These are phyloP conservation scores for Podaxis mareebaensis DNA, from an alignment of 768 basidiomycete genomes.

Conservation along the genomic window DNA sequence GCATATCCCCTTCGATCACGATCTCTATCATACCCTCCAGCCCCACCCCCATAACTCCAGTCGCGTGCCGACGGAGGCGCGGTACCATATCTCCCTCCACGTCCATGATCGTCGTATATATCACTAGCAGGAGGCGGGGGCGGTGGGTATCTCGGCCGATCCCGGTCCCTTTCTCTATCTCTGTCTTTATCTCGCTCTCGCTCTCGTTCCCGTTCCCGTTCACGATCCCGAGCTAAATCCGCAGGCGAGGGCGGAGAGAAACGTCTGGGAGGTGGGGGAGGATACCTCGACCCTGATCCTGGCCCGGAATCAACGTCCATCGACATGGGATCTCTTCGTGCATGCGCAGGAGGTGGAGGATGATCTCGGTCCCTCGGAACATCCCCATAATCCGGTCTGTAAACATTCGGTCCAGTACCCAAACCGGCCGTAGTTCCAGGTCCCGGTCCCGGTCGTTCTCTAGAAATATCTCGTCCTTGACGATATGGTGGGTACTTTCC, in stretches of 20 bases:
- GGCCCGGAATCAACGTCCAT: conserved; percentile 28
- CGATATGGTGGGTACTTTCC: conserved; percentile 9
- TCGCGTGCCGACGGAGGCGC: conserved; percentile 29
- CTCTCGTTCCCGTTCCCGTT: conserved; percentile 4
- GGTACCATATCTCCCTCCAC: not conserved
- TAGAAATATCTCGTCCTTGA: conserved; percentile 27
- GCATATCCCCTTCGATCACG: conserved; percentile 32
- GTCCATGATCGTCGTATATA: conserved; percentile 11
- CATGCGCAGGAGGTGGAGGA: not conserved
- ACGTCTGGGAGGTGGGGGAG: conserved; percentile 22
- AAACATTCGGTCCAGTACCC: conserved; percentile 25
- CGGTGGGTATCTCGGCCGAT: conserved; percentile 8
- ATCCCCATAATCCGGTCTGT: conserved; percentile 42
- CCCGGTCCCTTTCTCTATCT: conserved; percentile 2
- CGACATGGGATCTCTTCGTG: conserved; percentile 20
- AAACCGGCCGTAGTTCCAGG: conserved; percentile 5
- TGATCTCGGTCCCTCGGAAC: conserved; percentile 39
- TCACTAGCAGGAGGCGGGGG: conserved; percentile 5
- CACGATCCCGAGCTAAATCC: conserved; percentile 33
- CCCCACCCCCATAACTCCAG: conserved; percentile 20
- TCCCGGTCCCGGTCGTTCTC: conserved; percentile 31
- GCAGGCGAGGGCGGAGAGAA: conserved; percentile 35
- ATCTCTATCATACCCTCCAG: conserved; percentile 19
- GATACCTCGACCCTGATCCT: conserved; percentile 17
- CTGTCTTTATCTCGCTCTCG: conserved; percentile 11